Evolutionary conservation across 176 grass and related monocot genomes (phyloP).

Genomic region (Hordeum vulgare): MorexV3_pseudomolecules_assembly NC_058521.1:292778608-292779107

Average conservation of each 20-base stretch:
- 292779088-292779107: too few relatives aligned
- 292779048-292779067: too few relatives aligned
- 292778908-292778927: not conserved
- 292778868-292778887: not conserved
- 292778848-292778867: not conserved
- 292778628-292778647: not conserved
- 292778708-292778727: not conserved
- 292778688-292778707: not conserved
- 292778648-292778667: not conserved
- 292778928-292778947: too few relatives aligned
- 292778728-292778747: not conserved
- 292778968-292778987: too few relatives aligned
- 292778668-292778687: not conserved
- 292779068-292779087: too few relatives aligned
- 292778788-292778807: not conserved
- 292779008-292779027: too few relatives aligned
- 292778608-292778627: not conserved
- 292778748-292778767: not conserved
- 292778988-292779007: too few relatives aligned
- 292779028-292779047: too few relatives aligned
- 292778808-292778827: not conserved
- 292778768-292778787: not conserved
- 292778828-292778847: not conserved
- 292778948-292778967: too few relatives aligned
- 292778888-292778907: not conserved